phyloP scores from a whole-genome alignment of 306 rosid genomes.

The Bauhinia variegata region DNA sequence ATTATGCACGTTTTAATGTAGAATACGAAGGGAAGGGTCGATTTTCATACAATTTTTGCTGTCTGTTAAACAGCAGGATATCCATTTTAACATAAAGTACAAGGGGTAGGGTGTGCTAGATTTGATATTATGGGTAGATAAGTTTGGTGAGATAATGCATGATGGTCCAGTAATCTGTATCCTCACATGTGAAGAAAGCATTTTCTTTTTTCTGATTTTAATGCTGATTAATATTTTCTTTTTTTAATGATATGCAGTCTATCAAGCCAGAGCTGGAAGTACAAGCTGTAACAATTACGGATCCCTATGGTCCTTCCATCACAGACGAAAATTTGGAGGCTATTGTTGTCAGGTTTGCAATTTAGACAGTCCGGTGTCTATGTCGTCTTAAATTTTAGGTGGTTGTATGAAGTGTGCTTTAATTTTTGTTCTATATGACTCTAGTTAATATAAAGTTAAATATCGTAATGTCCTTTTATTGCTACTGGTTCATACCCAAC shows the following conservation, averaged over 20 bases:
- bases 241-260: constrained; percentile 57
- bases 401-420: constrained; percentile 15
- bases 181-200: not conserved
- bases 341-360: constrained; percentile 80
- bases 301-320: constrained; percentile 94
- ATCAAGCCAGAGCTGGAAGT: constrained; percentile 76
- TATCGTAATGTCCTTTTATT: constrained; percentile 11
- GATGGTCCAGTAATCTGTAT: constrained; percentile 8
- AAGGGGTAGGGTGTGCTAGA: too few relatives aligned
- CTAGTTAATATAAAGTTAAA: not conserved
- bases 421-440: constrained; percentile 2
- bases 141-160: constrained; percentile 10
- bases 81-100: too few relatives aligned
- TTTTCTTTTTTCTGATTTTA: constrained; percentile 7
- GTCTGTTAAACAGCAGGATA: constrained; percentile 17
- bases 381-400: constrained; percentile 11
- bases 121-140: constrained; percentile 21
- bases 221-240: constrained; percentile 3
- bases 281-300: constrained; percentile 77
- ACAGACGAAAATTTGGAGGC: constrained; percentile 86
- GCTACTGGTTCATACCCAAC: constrained; percentile 9
- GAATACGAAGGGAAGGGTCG: not conserved
- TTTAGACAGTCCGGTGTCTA: constrained; percentile 9
- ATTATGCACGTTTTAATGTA: constrained; percentile 28
- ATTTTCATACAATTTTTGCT: constrained; percentile 18